Percentiles rank a stretch among this genome's conserved stretches.
Conservation (phyloP, 2,329 filamentous ascomycete species). For the Xylariaceae sp. region DNA sequence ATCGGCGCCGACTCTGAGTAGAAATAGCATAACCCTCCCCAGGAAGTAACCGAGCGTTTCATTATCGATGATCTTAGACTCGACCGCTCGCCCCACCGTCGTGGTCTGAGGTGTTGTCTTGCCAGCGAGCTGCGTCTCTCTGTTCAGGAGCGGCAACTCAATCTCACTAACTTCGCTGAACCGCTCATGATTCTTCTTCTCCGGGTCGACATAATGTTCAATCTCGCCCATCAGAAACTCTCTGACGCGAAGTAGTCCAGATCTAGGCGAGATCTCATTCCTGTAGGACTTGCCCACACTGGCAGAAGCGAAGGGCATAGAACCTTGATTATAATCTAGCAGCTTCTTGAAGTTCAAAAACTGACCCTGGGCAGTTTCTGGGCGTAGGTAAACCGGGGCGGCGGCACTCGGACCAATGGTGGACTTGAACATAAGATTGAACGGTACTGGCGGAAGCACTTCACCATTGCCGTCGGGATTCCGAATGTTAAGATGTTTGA, state of each 20-base stretch:
- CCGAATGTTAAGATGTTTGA: conserved; percentile 66
- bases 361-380: conserved; percentile 70
- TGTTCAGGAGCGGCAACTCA: conserved; percentile 62
- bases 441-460: conserved; percentile 63
- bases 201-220: conserved; percentile 70
- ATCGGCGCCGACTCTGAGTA: too few relatives aligned
- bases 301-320: conserved; percentile 71
- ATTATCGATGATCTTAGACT: conserved; percentile 64
- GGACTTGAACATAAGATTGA: conserved; percentile 72
- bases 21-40: too few relatives aligned
- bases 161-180: conserved; percentile 64
- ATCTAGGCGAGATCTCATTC: conserved; percentile 69
- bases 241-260: conserved; percentile 66
- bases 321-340: conserved; percentile 68
- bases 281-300: conserved; percentile 72
- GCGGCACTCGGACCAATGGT: conserved; percentile 68
- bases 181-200: conserved; percentile 66
- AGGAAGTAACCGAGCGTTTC: too few relatives aligned
- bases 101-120: conserved; percentile 54
- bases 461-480: conserved; percentile 64
- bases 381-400: conserved; percentile 62
- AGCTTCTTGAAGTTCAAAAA: conserved; percentile 71
- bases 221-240: conserved; percentile 73
- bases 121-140: conserved; percentile 62
- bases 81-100: conserved; percentile 65